phyloP scores from a whole-genome alignment of 2,329 filamentous ascomycete species.

The Helotiales sp. region DNA sequence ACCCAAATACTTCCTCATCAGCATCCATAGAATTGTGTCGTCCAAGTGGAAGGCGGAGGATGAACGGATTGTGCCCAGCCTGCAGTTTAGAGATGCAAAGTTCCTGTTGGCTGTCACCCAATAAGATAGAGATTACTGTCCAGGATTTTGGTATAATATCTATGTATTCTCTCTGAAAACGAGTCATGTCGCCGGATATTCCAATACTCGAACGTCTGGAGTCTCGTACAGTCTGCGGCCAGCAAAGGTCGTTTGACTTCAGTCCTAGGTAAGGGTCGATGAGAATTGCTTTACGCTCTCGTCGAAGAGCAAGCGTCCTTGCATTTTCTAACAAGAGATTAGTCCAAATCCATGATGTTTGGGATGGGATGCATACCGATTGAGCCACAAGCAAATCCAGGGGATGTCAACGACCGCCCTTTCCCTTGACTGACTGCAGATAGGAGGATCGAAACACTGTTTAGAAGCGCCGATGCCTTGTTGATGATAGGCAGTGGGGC shows the following conservation, averaged over 20 bases:
- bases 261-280: slow-evolving; percentile 20
- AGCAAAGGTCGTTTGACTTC: slow-evolving; percentile 42
- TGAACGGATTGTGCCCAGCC: slow-evolving; percentile 74
- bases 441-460: slow-evolving; percentile 64
- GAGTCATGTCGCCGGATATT: slow-evolving; percentile 51
- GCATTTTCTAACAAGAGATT: slow-evolving; percentile 54
- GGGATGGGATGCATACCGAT: slow-evolving; percentile 37
- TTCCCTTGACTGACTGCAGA: slow-evolving; percentile 57
- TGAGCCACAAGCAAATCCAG: slow-evolving; percentile 61
- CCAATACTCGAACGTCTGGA: slow-evolving; percentile 48
- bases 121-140: slow-evolving; percentile 81
- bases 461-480: slow-evolving; percentile 61
- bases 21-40: slow-evolving; percentile 78
- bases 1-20: slow-evolving; percentile 80
- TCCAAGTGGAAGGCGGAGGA: slow-evolving; percentile 82
- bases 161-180: slow-evolving; percentile 78
- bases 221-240: slow-evolving; percentile 39
- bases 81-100: slow-evolving; percentile 87
- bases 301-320: slow-evolving; percentile 65
- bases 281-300: slow-evolving; percentile 59
- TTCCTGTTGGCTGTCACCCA: slow-evolving; percentile 81
- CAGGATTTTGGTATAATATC: slow-evolving; percentile 81
- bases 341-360: slow-evolving; percentile 8
- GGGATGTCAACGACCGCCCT: slow-evolving; percentile 47
- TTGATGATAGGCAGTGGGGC: slow-evolving; percentile 60